phyloP scores from a whole-genome alignment of 108 stramenopile genomes.

The Cyclotella baltica region DNA sequence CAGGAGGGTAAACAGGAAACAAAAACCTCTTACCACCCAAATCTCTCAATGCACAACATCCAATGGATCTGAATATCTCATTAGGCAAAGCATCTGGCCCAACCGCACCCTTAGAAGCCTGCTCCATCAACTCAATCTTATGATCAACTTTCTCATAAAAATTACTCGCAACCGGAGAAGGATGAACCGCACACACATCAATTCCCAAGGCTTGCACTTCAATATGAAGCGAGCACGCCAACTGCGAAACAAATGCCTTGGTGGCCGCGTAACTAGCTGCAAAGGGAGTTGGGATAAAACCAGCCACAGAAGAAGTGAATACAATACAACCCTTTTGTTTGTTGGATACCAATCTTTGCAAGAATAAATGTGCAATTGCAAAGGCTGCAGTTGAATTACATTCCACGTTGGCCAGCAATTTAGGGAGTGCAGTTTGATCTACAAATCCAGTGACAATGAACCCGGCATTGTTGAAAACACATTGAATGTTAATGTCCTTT shows the following conservation, averaged over 20 bases:
- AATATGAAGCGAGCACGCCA: slow-evolving; percentile 91
- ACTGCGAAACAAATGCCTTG: slow-evolving; percentile 97
- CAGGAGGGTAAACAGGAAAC: too few relatives aligned
- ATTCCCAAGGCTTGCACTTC: slow-evolving; percentile 91
- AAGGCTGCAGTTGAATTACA: slow-evolving; percentile 97
- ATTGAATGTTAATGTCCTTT: slow-evolving; percentile 87
- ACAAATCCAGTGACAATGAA: slow-evolving; percentile 99
- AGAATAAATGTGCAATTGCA: slow-evolving; percentile 95
- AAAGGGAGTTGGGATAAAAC: slow-evolving; percentile 98
- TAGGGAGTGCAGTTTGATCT: slow-evolving; percentile 90
- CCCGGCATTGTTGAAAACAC: slow-evolving; percentile 98
- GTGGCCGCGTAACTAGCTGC: slow-evolving; percentile 98
- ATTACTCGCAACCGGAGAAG: slow-evolving; percentile 95
- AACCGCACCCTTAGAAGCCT: slow-evolving; percentile 91
- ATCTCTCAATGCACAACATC: slow-evolving; percentile 88
- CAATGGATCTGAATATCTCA: slow-evolving; percentile 93
- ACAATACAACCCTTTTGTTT: slow-evolving; percentile 93
- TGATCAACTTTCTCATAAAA: slow-evolving; percentile 96
- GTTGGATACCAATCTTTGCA: slow-evolving; percentile 70
- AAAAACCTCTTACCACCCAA: slow-evolving; percentile 70
- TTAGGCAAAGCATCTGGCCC: slow-evolving; percentile 88
- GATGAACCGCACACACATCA: slow-evolving; percentile 98
- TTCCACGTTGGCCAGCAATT: slow-evolving; percentile 94
- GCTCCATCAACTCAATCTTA: slow-evolving; percentile 92
- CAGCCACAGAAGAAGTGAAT: slow-evolving; percentile 97